Evolutionary conservation across 306 rosid genomes (phyloP).

Genomic region (Albizia julibrissin): DNA sequence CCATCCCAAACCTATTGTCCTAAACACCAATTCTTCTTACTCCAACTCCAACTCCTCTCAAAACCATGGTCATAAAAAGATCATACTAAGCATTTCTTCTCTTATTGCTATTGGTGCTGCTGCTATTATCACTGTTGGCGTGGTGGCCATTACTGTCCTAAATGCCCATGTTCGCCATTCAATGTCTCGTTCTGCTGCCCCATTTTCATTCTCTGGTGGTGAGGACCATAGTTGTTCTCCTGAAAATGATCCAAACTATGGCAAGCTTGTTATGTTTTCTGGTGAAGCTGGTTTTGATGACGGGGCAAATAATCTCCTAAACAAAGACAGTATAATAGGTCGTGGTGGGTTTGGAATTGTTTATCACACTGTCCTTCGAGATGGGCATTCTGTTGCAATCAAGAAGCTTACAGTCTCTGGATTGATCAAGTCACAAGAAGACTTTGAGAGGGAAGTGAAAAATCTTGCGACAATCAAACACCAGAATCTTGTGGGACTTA

Average conservation of each 20-base stretch:
- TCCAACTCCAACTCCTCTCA: slow-evolving; percentile 44
- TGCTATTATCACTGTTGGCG: slow-evolving; percentile 72
- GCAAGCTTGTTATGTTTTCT: slow-evolving; percentile 88
- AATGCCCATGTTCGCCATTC: slow-evolving; percentile 69
- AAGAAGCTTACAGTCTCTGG: slow-evolving; percentile 77
- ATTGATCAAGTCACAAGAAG: slow-evolving; percentile 71
- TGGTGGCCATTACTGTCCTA: slow-evolving; percentile 68
- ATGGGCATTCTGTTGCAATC: slow-evolving; percentile 78
- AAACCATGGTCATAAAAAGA: slow-evolving; percentile 57
- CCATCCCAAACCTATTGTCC: slow-evolving; percentile 94
- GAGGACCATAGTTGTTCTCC: slow-evolving; percentile 72
- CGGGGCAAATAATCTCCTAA: slow-evolving; percentile 72
- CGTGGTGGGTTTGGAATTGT: slow-evolving; percentile 97
- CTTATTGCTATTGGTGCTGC: slow-evolving; percentile 95
- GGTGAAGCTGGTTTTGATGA: slow-evolving; percentile 74
- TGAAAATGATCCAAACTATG: slow-evolving; percentile 57
- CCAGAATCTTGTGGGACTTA: slow-evolving; percentile 77
- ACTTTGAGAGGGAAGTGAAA: slow-evolving; percentile 76
- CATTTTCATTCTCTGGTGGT: slow-evolving; percentile 64
- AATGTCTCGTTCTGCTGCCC: slow-evolving; percentile 52
- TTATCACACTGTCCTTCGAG: slow-evolving; percentile 63
- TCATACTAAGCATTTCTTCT: slow-evolving; percentile 76
- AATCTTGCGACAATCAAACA: slow-evolving; percentile 72
- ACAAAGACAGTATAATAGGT: slow-evolving; percentile 82
- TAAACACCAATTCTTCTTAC: slow-evolving; percentile 83